These are phyloP conservation scores for Saccharomyces hybrid DNA, from an alignment of 1,139 yeast genomes.

Conservation along the genomic window DNA sequence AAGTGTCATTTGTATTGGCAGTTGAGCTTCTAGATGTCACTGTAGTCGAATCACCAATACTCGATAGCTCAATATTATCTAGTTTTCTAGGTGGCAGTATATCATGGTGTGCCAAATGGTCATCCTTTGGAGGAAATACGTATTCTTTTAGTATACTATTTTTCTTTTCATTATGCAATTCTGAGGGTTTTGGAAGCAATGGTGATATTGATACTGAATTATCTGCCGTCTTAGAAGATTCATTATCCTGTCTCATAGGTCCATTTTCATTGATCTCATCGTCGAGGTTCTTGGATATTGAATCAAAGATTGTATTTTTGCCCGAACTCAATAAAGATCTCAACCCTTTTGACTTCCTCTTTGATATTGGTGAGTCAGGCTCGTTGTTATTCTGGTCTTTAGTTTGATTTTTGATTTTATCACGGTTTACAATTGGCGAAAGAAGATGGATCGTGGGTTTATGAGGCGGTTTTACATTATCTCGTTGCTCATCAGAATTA, in stretches of 20 bases:
- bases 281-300: neutral
- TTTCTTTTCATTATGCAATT: neutral
- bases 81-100: neutral
- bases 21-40: neutral
- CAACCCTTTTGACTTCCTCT: neutral
- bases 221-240: neutral
- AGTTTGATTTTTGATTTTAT: neutral
- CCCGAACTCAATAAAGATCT: neutral
- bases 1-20: neutral
- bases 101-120: neutral
- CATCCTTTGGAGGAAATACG: neutral
- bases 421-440: neutral
- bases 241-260: neutral
- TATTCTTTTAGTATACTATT: neutral
- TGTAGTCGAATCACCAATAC: neutral
- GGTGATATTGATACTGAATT: neutral
- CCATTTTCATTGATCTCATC: neutral
- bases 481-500: neutral
- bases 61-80: neutral
- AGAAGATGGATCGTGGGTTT: neutral
- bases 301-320: neutral
- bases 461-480: neutral
- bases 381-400: neutral
- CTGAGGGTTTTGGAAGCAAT: neutral
- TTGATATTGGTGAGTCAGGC: neutral